Evolutionary conservation across 1,284 basidiomycete genomes (phyloP), one percentile per base, ranked within the genome.

Genomic region (Cryptococcus wingfieldii): DNA sequence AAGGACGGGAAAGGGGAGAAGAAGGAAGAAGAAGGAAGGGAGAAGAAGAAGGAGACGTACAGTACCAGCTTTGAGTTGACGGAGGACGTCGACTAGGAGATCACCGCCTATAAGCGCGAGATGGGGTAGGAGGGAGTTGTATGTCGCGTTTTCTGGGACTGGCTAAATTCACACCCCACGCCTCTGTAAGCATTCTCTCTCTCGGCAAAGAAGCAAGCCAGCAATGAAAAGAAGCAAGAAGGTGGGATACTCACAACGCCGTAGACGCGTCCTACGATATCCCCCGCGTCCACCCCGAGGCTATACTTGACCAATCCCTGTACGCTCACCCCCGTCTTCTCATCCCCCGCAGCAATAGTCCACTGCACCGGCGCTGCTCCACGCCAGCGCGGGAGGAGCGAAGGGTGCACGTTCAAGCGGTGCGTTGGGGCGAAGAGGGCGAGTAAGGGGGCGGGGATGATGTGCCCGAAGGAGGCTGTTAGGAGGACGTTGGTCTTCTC

Each of bases 311-410:
- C 77, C 19, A 81, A 60, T 9, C 67, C 69, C 59, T 80, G 79
- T 2, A 92, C 80, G 44, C 81, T 86, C 3, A 90, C 88, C 0
- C 87, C 89, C 1, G 86, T 87, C 55, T 81, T 78, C 13, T 69
- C 62, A 50, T 83, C 82, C 1, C 82, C 82, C 55, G 85, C 83
- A 6, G 87, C 77, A 39, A 98, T 80, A 0, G 88, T 82, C 74
- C 87, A 89, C 71, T 98, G 95, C 38, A 98, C 88, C 0, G 94
- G 95, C 1, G 93, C 90, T 0, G 95, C 86, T 0, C 95, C 95
- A 25, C 93, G 84, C 74, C 91, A 91, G n/a, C 81, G 77, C 0
- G 94, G 95, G 23, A 98, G 81, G 0, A 93, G 78, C 18, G 91
- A 95, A 0, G 94, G 93, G 68, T 98, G 95, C 4, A 98, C 83